These are phyloP conservation scores for Ilex aquifolium DNA, from an alignment of 257 asterid species.

Conservation along the genomic window DNA sequence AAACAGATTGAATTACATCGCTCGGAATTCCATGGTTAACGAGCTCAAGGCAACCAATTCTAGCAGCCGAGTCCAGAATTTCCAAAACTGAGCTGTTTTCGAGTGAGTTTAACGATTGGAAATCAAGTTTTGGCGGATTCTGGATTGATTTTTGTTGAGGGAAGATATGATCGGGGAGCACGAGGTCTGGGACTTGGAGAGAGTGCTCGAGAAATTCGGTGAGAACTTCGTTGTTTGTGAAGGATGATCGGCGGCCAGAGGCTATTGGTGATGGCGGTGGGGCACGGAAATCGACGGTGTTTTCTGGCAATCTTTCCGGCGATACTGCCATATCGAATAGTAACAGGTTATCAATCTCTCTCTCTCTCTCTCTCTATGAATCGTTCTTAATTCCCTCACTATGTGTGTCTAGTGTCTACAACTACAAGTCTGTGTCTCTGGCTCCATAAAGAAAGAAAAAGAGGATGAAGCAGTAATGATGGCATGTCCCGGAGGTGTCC, in stretches of 20 bases:
- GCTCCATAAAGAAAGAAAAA: not conserved
- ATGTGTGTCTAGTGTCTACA: not conserved
- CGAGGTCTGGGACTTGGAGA: conserved; percentile 64
- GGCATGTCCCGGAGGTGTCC: conserved; percentile 47
- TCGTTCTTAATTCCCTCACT: not conserved
- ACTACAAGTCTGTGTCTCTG: not conserved
- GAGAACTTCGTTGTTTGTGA: conserved; percentile 58
- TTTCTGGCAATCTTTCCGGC: conserved; percentile 37
- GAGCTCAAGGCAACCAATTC: conserved; percentile 66
- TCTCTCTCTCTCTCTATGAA: not conserved
- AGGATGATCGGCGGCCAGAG: conserved; percentile 49
- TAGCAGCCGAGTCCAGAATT: conserved; percentile 33
- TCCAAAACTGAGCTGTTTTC: conserved; percentile 18
- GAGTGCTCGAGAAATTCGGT: conserved; percentile 63
- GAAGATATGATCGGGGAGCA: conserved; percentile 65
- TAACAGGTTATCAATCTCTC: too few species aligned
- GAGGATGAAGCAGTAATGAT: conserved; percentile 69
- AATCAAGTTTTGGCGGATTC: conserved; percentile 51
- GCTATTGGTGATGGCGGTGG: conserved; percentile 95
- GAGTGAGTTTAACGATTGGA: conserved; percentile 18
- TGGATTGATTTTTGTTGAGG: conserved; percentile 52
- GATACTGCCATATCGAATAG: conserved; percentile 30
- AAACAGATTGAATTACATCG: conserved; percentile 42
- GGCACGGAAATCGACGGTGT: conserved; percentile 63
- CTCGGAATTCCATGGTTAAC: conserved; percentile 59